Percentiles rank a stretch among this genome's conserved stretches.
Evolutionary conservation across 768 basidiomycete genomes (phyloP).

Genomic region (Paxillus ammoniavirescens): DNA sequence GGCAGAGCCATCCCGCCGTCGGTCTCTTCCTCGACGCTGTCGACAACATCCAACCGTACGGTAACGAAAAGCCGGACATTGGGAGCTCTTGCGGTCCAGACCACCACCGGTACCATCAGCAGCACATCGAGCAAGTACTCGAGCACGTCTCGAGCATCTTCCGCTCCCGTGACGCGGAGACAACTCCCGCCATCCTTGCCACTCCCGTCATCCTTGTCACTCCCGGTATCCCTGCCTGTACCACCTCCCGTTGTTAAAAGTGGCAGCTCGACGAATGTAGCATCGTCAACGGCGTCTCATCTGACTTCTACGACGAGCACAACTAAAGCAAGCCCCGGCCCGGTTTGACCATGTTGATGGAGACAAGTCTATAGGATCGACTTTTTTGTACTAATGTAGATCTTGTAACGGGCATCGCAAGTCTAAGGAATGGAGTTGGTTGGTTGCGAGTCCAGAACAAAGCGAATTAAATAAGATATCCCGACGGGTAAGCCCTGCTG

Average conservation of each 20-base stretch:
- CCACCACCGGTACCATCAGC: neutral
- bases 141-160: constrained; percentile 1
- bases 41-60: neutral
- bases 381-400: constrained; percentile 11
- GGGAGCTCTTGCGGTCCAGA: neutral
- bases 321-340: neutral
- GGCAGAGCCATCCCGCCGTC: constrained; percentile 7
- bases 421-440: constrained; percentile 26
- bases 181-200: neutral
- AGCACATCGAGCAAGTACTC: neutral
- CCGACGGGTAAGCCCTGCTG: too few relatives aligned
- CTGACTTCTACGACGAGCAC: neutral
- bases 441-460: constrained; percentile 22
- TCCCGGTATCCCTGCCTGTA: neutral
- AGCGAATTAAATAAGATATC: too few relatives aligned
- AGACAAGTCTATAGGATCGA: neutral
- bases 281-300: neutral
- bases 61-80: constrained; percentile 3
- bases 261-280: neutral
- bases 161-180: constrained; percentile 8
- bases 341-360: constrained; percentile 2
- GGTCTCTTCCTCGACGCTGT: neutral
- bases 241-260: neutral
- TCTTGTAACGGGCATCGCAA: constrained; percentile 10
- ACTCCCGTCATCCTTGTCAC: neutral